Conservation (phyloP, 1,139 yeast genomes). For the Taphrina sp. region DNA sequence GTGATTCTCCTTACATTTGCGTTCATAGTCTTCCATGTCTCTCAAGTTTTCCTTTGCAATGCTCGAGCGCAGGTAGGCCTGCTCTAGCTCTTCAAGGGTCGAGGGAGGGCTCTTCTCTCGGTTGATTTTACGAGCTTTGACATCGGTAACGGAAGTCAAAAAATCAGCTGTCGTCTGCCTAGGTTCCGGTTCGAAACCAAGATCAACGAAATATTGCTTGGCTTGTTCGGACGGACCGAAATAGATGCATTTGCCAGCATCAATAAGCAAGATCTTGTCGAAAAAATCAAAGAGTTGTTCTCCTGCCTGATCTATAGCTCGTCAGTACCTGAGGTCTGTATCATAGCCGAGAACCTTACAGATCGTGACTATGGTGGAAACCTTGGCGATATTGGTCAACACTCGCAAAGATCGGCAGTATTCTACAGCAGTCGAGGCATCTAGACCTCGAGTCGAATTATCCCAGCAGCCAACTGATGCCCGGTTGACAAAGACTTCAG, state of each 20-base stretch:
- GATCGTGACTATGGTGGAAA: constrained; percentile 70
- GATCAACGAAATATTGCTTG: constrained; percentile 56
- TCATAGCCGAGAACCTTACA: too few species aligned
- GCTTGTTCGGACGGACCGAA: constrained; percentile 65
- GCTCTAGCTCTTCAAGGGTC: constrained; percentile 65
- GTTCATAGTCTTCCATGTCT: constrained; percentile 48
- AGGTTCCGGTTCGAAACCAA: constrained; percentile 70
- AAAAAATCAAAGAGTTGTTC: constrained; percentile 68
- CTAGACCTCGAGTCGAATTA: constrained; percentile 73
- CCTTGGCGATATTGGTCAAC: constrained; percentile 57
- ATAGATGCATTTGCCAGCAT: constrained; percentile 73
- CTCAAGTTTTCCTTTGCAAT: constrained; percentile 48
- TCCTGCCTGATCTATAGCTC: constrained; percentile 80
- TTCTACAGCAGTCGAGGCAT: constrained; percentile 60
- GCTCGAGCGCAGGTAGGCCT: constrained; percentile 60
- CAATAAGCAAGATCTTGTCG: constrained; percentile 69
- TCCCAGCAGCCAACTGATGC: constrained; percentile 70
- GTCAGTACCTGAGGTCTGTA: too few species aligned
- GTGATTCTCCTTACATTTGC: constrained; percentile 35
- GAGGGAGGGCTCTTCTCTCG: constrained; percentile 67
- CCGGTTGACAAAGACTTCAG: constrained; percentile 61
- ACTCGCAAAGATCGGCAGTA: constrained; percentile 67
- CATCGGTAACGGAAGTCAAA: constrained; percentile 73
- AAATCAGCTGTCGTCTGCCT: constrained; percentile 83
- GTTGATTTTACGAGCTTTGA: constrained; percentile 58